Percentiles rank a stretch among this genome's conserved stretches.
phyloP scores from a whole-genome alignment of 2,329 filamentous ascomycete species.

The Cyphellophora europaea region DNA sequence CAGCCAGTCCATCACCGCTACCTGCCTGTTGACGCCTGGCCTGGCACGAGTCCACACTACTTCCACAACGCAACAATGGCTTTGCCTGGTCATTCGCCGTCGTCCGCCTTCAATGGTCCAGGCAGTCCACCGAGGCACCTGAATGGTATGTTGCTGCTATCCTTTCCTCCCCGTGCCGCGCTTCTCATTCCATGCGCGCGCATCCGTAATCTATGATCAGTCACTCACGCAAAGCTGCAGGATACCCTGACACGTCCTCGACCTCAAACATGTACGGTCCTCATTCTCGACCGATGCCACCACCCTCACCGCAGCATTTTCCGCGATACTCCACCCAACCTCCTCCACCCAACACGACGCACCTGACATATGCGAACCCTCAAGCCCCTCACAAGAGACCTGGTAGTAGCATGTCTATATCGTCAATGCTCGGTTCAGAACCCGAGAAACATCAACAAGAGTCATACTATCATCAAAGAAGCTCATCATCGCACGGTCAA shows the following conservation, averaged over 20 bases:
- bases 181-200: neutral
- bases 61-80: no score
- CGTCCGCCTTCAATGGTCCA: constrained; percentile 10
- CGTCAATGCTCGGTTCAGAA: constrained; percentile 57
- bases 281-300: constrained; percentile 14
- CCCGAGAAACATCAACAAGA: constrained; percentile 35
- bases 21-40: no score
- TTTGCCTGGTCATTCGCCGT: constrained; percentile 17
- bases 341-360: constrained; percentile 8
- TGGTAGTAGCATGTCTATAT: constrained; percentile 63
- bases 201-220: no score
- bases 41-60: no score
- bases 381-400: constrained; percentile 28
- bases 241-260: no score
- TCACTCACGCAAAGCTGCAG: no score
- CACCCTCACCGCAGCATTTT: constrained; percentile 16
- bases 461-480: constrained; percentile 30
- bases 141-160: constrained; percentile 12
- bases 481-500: constrained; percentile 11
- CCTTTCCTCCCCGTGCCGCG: neutral
- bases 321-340: constrained; percentile 11
- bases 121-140: constrained; percentile 15
- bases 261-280: constrained; percentile 17
- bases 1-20: no score
- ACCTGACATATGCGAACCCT: neutral